phyloP scores from a whole-genome alignment of 495 filamentous ascomycete species.

The Daldinia concentrica region DNA sequence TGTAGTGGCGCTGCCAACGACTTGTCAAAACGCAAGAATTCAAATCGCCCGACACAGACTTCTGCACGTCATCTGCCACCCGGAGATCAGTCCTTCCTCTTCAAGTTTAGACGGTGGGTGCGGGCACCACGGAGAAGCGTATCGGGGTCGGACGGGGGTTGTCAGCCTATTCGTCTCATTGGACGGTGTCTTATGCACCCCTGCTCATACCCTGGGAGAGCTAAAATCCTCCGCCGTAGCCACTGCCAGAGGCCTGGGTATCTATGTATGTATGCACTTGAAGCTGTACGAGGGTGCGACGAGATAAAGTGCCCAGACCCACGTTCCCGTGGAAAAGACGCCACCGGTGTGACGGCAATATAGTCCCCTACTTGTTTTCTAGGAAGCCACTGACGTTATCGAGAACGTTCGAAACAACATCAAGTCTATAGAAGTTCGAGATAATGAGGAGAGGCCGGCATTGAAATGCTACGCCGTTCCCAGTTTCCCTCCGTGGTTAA shows the following conservation, averaged over 20 bases:
- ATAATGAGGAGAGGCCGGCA: slow-evolving; percentile 24
- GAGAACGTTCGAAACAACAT: slow-evolving; percentile 24
- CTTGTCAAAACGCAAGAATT: slow-evolving; percentile 37
- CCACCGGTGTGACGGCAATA: slow-evolving; percentile 29
- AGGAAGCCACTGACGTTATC: slow-evolving; percentile 40
- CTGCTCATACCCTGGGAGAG: slow-evolving; percentile 36
- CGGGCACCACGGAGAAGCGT: slow-evolving; percentile 31
- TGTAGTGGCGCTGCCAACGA: slow-evolving; percentile 24
- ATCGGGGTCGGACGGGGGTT: slow-evolving; percentile 35
- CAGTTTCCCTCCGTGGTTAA: slow-evolving; percentile 28
- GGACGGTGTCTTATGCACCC: slow-evolving; percentile 31
- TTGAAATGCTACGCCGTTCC: slow-evolving; percentile 29
- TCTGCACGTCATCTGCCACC: slow-evolving; percentile 46
- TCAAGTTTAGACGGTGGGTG: slow-evolving; percentile 32
- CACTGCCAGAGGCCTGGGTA: slow-evolving; percentile 27
- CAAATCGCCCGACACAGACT: slow-evolving; percentile 41
- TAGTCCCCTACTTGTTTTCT: slow-evolving; percentile 17
- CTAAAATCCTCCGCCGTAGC: slow-evolving; percentile 32
- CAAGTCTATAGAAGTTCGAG: slow-evolving; percentile 6
- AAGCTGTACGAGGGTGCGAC: slow-evolving; percentile 26
- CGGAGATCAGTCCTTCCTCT: slow-evolving; percentile 43
- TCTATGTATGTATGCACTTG: slow-evolving; percentile 15
- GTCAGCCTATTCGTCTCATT: slow-evolving; percentile 31
- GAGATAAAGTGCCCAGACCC: slow-evolving; percentile 28
- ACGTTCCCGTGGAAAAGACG: slow-evolving; percentile 22